Base-by-base conservation (phyloP, 2,329 filamentous ascomycete species). In the Ceratocystis variospora region DNA sequence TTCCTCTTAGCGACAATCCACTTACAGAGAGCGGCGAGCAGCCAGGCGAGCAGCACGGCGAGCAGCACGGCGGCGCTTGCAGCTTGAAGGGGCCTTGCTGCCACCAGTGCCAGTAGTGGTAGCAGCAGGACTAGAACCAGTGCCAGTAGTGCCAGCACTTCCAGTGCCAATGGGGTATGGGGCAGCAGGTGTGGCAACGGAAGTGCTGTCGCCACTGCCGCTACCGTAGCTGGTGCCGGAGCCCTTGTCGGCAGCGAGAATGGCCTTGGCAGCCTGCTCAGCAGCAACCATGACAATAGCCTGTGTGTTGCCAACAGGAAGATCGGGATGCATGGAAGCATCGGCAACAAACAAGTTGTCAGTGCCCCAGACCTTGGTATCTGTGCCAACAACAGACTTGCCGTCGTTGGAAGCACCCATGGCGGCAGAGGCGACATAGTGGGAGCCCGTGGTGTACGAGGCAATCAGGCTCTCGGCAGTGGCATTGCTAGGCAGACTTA, bases 291-390 rank as follows among this genome's bases (percentile, higher is more conserved):
- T 83, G 70, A 88, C 83, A 50, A 83, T 81, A 0, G 84, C 81
- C 62, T 83, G 81, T 1, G 87, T 87, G 75, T 90, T 90, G 19
- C 85, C 83, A 0, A 84, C 85, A 2, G 84, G 79, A 69, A 88
- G 81, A 69, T 86, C 86, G 0, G 87, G 86, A 76, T 87, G 86
- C 71, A 89, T 85, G 67, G 81, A 82, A 0, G 82, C 86, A 71
- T 89, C 86, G 4, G 88, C 83, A 17, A 88, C 81, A 71, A 85
- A 87, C 57, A 87, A 76, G 74, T 88, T 87, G 71, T 87, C 83
- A 0, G 83, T 87, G 53, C 85, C 85, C 71, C 83, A 87, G 4
- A 88, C 83, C 74, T 81, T 82, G 67, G 83, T 81, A 74, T 87
- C 77, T 8, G 78, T 72, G 70, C 87, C 85, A 0, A 87, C 85